Evolutionary conservation across 2,329 filamentous ascomycete genomes (phyloP).

Genomic region (Graphiopsis chlorocephala): DNA sequence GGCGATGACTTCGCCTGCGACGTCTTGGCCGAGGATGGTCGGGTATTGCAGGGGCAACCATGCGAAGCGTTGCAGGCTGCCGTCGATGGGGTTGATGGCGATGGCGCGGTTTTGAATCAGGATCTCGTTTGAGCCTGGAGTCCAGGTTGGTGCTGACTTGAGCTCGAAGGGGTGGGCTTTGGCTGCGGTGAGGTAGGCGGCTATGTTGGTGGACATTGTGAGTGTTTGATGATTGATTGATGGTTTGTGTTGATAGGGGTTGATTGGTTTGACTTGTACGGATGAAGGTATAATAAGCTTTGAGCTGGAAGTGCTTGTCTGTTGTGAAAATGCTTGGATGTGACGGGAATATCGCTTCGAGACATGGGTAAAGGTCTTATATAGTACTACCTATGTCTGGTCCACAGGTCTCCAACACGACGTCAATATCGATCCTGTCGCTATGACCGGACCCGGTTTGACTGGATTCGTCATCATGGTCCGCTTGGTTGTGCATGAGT

Average conservation of each 20-base stretch:
- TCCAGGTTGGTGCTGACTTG: conserved; percentile 19
- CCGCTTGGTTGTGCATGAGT: neutral
- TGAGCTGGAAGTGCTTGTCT: neutral
- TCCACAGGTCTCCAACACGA: neutral
- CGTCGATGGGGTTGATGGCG: conserved; percentile 40
- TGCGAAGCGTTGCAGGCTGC: conserved; percentile 31
- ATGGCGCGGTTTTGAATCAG: conserved; percentile 35
- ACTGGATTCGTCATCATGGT: neutral
- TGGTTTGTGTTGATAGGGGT: neutral
- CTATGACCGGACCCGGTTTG: neutral
- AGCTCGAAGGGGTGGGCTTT: conserved; percentile 18
- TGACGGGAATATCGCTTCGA: neutral
- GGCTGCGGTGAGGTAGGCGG: neutral
- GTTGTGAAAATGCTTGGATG: neutral
- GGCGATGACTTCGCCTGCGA: conserved; percentile 30
- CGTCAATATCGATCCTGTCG: neutral
- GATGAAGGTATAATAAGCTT: neutral
- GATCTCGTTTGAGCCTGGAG: conserved; percentile 31
- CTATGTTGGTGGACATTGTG: conserved; percentile 4
- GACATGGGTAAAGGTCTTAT: neutral
- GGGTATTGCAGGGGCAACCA: conserved; percentile 29
- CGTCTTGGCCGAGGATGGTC: conserved; percentile 29
- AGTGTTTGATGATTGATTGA: neutral
- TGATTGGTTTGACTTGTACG: neutral
- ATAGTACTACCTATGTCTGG: neutral